Conservation (phyloP, 2,329 filamentous ascomycete genomes). For the Microascus cirrosus region DNA sequence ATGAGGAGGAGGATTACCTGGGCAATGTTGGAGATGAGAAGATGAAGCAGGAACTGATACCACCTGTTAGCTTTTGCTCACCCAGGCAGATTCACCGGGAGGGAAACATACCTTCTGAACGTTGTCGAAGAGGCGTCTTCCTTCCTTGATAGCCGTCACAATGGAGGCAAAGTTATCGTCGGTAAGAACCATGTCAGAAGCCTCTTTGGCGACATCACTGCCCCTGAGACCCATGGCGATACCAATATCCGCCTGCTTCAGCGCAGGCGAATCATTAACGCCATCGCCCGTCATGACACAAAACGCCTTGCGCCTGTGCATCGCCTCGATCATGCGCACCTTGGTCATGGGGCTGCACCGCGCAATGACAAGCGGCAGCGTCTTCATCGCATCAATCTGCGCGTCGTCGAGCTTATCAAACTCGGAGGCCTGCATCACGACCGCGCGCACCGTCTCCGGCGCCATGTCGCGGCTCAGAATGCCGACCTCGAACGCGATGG, state of each 20-base stretch:
- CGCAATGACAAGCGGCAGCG: conserved; percentile 56
- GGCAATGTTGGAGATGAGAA: conserved; percentile 59
- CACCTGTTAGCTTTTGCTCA: conserved; percentile 7
- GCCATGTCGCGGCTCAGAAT: conserved; percentile 34
- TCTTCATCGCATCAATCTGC: conserved; percentile 49
- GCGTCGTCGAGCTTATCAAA: conserved; percentile 52
- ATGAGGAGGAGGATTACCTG: conserved; percentile 60
- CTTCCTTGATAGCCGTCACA: conserved; percentile 60
- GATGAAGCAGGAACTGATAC: conserved; percentile 46
- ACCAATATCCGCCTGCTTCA: conserved; percentile 63
- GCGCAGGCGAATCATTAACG: conserved; percentile 63
- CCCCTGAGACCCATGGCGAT: conserved; percentile 65
- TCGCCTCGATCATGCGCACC: conserved; percentile 65
- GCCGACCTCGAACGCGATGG: conserved; percentile 54
- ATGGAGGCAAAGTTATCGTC: conserved; percentile 84
- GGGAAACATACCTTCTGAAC: conserved; percentile 54
- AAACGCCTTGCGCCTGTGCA: conserved; percentile 56
- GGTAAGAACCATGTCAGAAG: conserved; percentile 77
- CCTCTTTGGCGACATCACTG: conserved; percentile 67
- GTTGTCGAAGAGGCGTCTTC: conserved; percentile 59
- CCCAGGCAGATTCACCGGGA: not conserved
- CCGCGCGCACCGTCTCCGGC: conserved; percentile 20
- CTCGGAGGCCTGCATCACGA: conserved; percentile 49
- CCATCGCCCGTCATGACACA: conserved; percentile 68
- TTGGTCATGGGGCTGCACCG: conserved; percentile 61